Percentiles rank a stretch among this genome's conserved stretches.
These are phyloP conservation scores for Orbilia ellipsospora DNA, from an alignment of 2,329 filamentous ascomycete genomes.

Conservation along the genomic window DNA sequence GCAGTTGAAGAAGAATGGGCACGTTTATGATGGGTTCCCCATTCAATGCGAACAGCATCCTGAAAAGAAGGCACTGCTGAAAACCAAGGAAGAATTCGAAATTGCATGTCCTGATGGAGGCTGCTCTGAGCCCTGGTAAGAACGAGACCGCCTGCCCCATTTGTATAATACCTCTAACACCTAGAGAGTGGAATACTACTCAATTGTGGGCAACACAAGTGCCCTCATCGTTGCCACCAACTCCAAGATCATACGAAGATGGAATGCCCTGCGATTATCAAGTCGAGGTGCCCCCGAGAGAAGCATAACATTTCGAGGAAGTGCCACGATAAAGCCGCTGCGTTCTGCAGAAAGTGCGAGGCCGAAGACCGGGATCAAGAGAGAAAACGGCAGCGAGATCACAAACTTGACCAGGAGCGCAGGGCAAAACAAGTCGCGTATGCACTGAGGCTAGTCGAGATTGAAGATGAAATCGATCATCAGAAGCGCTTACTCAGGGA, in stretches of 20 bases:
- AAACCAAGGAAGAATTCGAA: conserved; percentile 70
- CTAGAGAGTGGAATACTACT: conserved; percentile 65
- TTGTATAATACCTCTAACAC: conserved; percentile 24
- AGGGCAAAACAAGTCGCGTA: conserved; percentile 66
- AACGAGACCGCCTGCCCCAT: conserved; percentile 7
- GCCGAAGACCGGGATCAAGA: conserved; percentile 66
- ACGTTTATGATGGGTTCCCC: conserved; percentile 72
- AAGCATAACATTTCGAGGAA: conserved; percentile 66
- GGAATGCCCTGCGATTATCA: conserved; percentile 64
- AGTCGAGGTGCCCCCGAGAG: conserved; percentile 65
- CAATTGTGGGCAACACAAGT: conserved; percentile 71
- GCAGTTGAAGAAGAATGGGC: conserved; percentile 66
- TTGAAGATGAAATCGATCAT: conserved; percentile 69
- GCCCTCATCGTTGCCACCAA: conserved; percentile 72
- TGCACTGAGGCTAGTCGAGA: conserved; percentile 63
- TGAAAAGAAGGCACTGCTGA: conserved; percentile 65
- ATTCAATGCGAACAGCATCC: conserved; percentile 73
- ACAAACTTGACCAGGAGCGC: conserved; percentile 68
- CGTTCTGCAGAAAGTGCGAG: conserved; percentile 67
- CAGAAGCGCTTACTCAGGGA: conserved; percentile 65
- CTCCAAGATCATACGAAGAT: conserved; percentile 71
- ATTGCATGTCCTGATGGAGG: conserved; percentile 75
- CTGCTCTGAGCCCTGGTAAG: conserved; percentile 73
- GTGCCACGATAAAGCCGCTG: conserved; percentile 64
- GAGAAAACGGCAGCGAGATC: conserved; percentile 65